Conservation (phyloP, 306 rosid genomes). For the Datisca glomerata region DNA sequence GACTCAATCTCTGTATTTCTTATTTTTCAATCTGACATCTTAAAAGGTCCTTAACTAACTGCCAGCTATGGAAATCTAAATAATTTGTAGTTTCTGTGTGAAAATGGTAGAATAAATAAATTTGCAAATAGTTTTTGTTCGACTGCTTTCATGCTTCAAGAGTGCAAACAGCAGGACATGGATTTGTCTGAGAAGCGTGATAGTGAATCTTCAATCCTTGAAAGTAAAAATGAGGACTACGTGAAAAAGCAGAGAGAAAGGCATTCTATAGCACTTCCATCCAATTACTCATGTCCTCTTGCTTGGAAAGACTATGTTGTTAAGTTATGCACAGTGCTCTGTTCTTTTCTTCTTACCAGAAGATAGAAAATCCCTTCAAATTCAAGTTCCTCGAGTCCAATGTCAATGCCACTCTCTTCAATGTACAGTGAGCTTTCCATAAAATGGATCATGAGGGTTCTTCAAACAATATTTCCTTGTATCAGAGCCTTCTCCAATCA, state of each 20-base stretch:
- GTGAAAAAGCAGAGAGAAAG: slow-evolving; percentile 19
- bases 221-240: slow-evolving; percentile 21
- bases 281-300: slow-evolving; percentile 32
- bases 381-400: slow-evolving; percentile 46
- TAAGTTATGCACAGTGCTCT: slow-evolving; percentile 59
- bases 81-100: slow-evolving; percentile 84
- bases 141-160: slow-evolving; percentile 85
- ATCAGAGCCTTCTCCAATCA: slow-evolving; percentile 79
- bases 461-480: slow-evolving; percentile 67
- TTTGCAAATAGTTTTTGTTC: slow-evolving; percentile 94
- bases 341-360: slow-evolving; percentile 78
- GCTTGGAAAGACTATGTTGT: slow-evolving; percentile 66
- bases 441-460: slow-evolving; percentile 80
- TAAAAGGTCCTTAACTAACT: slow-evolving; percentile 36
- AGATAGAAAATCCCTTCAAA: slow-evolving; percentile 36
- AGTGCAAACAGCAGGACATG: slow-evolving; percentile 36
- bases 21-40: neutral
- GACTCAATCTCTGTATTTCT: slow-evolving; percentile 7
- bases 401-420: slow-evolving; percentile 42
- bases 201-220: slow-evolving; percentile 24
- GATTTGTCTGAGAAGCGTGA: slow-evolving; percentile 26
- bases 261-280: slow-evolving; percentile 28
- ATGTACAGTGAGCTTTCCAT: slow-evolving; percentile 61
- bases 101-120: slow-evolving; percentile 89
- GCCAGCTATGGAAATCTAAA: slow-evolving; percentile 63